Percentiles rank a stretch among this genome's conserved stretches.
These are phyloP conservation scores for Aphanomyces cochlioides DNA, from an alignment of 352 stramenopile species.

Conservation along the genomic window DNA sequence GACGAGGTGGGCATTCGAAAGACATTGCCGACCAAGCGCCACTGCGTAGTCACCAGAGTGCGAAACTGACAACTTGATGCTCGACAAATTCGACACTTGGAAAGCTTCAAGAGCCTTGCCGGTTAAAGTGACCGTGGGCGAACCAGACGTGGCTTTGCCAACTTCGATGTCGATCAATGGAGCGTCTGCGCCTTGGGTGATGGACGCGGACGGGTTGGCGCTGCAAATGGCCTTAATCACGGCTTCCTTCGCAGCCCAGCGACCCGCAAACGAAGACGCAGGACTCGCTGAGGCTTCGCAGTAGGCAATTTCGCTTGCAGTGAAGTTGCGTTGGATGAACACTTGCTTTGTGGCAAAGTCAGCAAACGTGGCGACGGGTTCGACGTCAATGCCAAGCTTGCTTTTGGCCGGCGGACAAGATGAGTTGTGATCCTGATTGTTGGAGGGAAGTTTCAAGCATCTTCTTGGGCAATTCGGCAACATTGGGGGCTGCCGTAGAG, in stretches of 20 bases:
- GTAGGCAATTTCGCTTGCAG: constrained; percentile 79
- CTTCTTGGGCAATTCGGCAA: constrained; percentile 32
- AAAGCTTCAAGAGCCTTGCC: constrained; percentile 75
- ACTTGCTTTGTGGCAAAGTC: constrained; percentile 71
- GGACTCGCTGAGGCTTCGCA: constrained; percentile 71
- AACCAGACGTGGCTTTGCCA: constrained; percentile 69
- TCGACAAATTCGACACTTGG: constrained; percentile 62
- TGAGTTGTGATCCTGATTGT: constrained; percentile 19
- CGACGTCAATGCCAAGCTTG: constrained; percentile 82
- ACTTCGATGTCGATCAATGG: constrained; percentile 84
- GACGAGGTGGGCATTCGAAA: no score
- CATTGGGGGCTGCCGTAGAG: not conserved
- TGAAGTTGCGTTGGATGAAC: constrained; percentile 87
- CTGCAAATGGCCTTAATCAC: constrained; percentile 89
- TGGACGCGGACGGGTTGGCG: constrained; percentile 45
- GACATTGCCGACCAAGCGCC: no score
- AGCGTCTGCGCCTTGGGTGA: constrained; percentile 48
- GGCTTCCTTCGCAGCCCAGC: constrained; percentile 88
- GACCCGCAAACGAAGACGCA: constrained; percentile 79
- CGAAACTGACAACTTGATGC: constrained; percentile 83
- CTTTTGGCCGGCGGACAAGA: constrained; percentile 27
- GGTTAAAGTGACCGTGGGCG: constrained; percentile 69
- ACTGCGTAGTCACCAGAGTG: constrained; percentile 86
- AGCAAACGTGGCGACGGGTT: constrained; percentile 80
- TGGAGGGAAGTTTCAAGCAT: constrained; percentile 24